phyloP scores from a whole-genome alignment of 2,329 filamentous ascomycete genomes.

The Diaporthe vaccinii region DNA sequence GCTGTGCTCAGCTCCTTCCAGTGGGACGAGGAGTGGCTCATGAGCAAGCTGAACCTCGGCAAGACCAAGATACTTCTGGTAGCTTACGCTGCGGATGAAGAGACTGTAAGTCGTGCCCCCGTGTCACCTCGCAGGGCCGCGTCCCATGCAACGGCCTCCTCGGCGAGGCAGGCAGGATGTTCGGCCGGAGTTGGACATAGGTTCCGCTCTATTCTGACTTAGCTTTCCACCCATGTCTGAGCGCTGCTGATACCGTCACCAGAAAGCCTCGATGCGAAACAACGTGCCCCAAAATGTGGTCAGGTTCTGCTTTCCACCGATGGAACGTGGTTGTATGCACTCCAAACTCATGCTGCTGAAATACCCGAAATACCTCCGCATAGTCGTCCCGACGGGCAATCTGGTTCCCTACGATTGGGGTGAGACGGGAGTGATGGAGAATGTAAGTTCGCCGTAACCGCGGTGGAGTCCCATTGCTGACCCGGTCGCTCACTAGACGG shows the following conservation, averaged over 20 bases:
- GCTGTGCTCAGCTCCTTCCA: constrained; percentile 90
- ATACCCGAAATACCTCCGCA: constrained; percentile 77
- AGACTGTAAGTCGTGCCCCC: constrained; percentile 59
- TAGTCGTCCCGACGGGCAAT: constrained; percentile 91
- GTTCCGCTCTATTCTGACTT: constrained; percentile 20
- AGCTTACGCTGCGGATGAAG: constrained; percentile 66
- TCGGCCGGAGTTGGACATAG: constrained; percentile 5
- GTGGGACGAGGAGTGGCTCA: constrained; percentile 85
- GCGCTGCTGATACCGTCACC: constrained; percentile 28
- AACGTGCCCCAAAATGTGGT: constrained; percentile 68
- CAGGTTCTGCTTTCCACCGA: constrained; percentile 84
- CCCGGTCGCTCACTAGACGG: constrained; percentile 63
- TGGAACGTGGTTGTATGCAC: constrained; percentile 83
- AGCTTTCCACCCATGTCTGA: constrained; percentile 14
- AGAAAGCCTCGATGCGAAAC: constrained; percentile 64
- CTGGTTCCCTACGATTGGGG: constrained; percentile 91
- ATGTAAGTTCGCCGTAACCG: constrained; percentile 63
- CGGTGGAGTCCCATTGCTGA: constrained; percentile 40
- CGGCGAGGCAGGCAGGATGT: constrained; percentile 16
- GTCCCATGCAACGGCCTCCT: constrained; percentile 6
- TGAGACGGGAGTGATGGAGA: constrained; percentile 86
- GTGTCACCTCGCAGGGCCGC: constrained; percentile 1
- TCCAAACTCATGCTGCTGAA: constrained; percentile 95
- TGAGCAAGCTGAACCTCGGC: constrained; percentile 75
- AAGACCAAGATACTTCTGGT: constrained; percentile 74